Evolutionary conservation across 2,329 filamentous ascomycete genomes (phyloP), one percentile per base, ranked within the genome.

Genomic region (Diaporthe velutina): DNA sequence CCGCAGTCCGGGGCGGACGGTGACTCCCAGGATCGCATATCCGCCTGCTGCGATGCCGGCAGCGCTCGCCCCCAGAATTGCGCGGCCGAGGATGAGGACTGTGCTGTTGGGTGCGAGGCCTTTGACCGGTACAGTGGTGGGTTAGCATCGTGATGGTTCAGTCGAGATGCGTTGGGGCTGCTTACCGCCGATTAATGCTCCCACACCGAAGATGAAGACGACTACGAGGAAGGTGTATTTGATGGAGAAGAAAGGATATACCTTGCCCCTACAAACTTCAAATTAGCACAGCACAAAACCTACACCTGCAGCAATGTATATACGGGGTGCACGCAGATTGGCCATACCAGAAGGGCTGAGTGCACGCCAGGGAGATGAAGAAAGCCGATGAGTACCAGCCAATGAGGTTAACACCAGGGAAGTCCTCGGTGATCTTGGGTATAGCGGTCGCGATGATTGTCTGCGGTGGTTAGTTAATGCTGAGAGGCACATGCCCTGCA

Each of bases 191-290:
- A 88, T 80, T 4, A 87, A 73, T 6, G 81, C 83, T 4, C 86
- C 86, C 0, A 86, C 71, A 75, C 87, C 85, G 55, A 88, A 86
- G 9, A 86, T 77, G 9, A 81, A 74, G 8, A 88, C 77, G 0
- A 78, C 78, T 4, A 54, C 48, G 2, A 87, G 79, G 33, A 60
- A 72, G 38, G 70, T 72, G n/a, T 50, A 35, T 33, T 72, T 72
- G 38, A 72, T 57, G 6, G 70, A 50, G 75, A 86, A 86, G 76
- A 84, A 84, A 2, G 77, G 79, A 42, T 80, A 79, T 5, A 76
- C 77, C 0, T 82, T 82, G 38, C 79, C 78, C 50, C 73, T 66
- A 17, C 1, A 19, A 10, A 25, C 3, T 10, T 7, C 7, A 17
- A 66, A 10, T 66, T 3, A 48, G 42, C 7, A 50, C 9, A 35